Conservation (phyloP, 345 rosid species). For the Lepidium didymum region DNA sequence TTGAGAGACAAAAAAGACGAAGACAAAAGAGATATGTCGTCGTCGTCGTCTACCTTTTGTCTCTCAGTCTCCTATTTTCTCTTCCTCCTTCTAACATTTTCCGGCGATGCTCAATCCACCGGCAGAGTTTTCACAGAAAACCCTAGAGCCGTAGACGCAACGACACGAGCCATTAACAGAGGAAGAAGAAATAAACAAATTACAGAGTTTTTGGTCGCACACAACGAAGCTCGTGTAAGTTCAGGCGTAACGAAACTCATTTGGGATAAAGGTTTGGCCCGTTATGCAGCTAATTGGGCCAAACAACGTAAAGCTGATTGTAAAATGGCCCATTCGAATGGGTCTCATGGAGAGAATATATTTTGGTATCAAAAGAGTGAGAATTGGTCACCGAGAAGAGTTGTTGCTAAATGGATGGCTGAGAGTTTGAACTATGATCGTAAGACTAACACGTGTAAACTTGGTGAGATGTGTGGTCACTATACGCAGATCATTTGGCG, state of each 20-base stretch:
- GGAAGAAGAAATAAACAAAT: background rate
- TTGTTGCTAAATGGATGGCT: constrained; percentile 34
- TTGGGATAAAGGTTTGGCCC: constrained; percentile 38
- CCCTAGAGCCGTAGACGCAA: background rate
- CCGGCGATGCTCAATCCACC: background rate
- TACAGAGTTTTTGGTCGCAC: constrained; percentile 29
- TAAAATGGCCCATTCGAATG: constrained; percentile 36
- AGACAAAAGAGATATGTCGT: constrained; percentile 13
- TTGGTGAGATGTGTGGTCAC: constrained; percentile 42
- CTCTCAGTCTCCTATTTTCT: constrained; percentile 5
- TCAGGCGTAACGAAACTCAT: constrained; percentile 21
- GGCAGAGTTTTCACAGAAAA: background rate
- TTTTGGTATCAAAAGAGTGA: constrained; percentile 32
- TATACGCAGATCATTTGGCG: constrained; percentile 52
- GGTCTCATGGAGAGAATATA: constrained; percentile 42
- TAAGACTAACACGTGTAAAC: constrained; percentile 1
- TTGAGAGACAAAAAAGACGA: constrained; percentile 12
- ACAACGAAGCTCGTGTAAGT: constrained; percentile 26
- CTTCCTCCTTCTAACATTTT: background rate
- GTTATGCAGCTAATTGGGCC: constrained; percentile 16
- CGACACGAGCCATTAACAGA: background rate
- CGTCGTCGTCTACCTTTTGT: constrained; percentile 4
- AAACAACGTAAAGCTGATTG: constrained; percentile 30
- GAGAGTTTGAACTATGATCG: constrained; percentile 26
- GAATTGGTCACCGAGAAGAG: constrained; percentile 31